Conservation (phyloP, 2,329 filamentous ascomycete genomes). For the Fusarium dlaminii region DNA sequence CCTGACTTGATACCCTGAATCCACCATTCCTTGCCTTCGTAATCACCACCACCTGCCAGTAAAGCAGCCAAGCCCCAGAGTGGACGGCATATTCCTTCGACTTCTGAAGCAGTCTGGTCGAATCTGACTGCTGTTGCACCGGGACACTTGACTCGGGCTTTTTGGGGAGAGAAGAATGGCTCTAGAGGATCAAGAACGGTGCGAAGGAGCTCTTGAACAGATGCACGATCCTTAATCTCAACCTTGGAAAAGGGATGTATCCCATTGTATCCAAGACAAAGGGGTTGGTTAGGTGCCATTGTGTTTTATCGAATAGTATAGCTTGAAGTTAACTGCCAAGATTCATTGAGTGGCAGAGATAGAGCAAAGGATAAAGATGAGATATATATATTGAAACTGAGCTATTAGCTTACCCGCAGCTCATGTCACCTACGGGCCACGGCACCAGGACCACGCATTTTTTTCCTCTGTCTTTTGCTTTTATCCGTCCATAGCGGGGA, state of each 20-base stretch:
- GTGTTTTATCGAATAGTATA: neutral
- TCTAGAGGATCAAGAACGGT: slow-evolving; percentile 76
- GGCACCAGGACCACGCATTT: slow-evolving; percentile 20
- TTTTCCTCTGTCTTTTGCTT: neutral
- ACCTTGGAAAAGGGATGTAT: slow-evolving; percentile 66
- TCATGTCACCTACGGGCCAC: neutral
- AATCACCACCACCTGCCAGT: slow-evolving; percentile 73
- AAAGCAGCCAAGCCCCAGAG: slow-evolving; percentile 79
- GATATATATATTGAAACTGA: slow-evolving; percentile 11
- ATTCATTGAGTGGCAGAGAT: neutral
- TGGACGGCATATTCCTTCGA: slow-evolving; percentile 79
- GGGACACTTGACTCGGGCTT: slow-evolving; percentile 71
- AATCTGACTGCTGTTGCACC: slow-evolving; percentile 80
- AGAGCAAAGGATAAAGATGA: neutral
- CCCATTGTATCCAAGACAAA: slow-evolving; percentile 60
- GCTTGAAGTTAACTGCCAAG: neutral
- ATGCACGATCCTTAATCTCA: slow-evolving; percentile 59
- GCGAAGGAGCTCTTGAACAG: slow-evolving; percentile 68
- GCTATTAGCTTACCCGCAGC: neutral
- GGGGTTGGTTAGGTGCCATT: slow-evolving; percentile 33
- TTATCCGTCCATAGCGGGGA: slow-evolving; percentile 19
- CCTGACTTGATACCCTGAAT: slow-evolving; percentile 76
- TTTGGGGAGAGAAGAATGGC: slow-evolving; percentile 74
- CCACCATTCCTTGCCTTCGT: slow-evolving; percentile 69
- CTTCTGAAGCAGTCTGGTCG: slow-evolving; percentile 79